These are phyloP conservation scores for Rhizopus delemar DNA, from an alignment of 371 early-diverging fungal genomes.

Conservation along the genomic window DNA sequence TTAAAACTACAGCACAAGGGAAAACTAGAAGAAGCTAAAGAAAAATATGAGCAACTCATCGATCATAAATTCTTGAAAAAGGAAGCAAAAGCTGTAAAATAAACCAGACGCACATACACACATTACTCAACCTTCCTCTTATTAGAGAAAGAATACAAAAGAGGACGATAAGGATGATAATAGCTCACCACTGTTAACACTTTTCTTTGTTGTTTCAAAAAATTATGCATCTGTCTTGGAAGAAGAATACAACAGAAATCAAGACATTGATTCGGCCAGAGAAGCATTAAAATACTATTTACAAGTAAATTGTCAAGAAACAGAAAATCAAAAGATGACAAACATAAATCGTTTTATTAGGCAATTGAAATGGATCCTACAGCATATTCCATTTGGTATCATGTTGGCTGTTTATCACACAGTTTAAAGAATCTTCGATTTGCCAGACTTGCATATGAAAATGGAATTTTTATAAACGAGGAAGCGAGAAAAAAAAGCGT, in stretches of 20 bases:
- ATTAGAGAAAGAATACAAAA: conserved; percentile 9
- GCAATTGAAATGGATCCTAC: conserved; percentile 59
- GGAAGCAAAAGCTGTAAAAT: conserved; percentile 33
- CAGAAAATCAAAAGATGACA: background rate
- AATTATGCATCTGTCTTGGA: conserved; percentile 64
- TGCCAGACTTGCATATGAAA: conserved; percentile 55
- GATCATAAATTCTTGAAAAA: conserved; percentile 47
- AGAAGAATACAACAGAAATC: conserved; percentile 28
- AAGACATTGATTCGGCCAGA: conserved; percentile 21
- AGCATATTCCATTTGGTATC: conserved; percentile 59
- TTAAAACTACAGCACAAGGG: conserved; percentile 54
- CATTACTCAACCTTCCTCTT: background rate
- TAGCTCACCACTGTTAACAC: conserved; percentile 25
- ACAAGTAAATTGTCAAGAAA: conserved; percentile 39
- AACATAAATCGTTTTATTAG: conserved; percentile 17
- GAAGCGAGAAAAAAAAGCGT: conserved; percentile 12
- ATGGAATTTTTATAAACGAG: conserved; percentile 35
- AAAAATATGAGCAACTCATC: conserved; percentile 46
- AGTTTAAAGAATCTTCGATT: conserved; percentile 39
- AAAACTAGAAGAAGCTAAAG: conserved; percentile 39
- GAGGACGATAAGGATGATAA: conserved; percentile 7
- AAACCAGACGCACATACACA: background rate
- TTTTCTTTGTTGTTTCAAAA: conserved; percentile 60
- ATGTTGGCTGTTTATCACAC: conserved; percentile 50
- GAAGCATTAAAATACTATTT: conserved; percentile 53